These are phyloP conservation scores for Scutellaria galericulata DNA, from an alignment of 257 asterid genomes.

Conservation along the genomic window DNA sequence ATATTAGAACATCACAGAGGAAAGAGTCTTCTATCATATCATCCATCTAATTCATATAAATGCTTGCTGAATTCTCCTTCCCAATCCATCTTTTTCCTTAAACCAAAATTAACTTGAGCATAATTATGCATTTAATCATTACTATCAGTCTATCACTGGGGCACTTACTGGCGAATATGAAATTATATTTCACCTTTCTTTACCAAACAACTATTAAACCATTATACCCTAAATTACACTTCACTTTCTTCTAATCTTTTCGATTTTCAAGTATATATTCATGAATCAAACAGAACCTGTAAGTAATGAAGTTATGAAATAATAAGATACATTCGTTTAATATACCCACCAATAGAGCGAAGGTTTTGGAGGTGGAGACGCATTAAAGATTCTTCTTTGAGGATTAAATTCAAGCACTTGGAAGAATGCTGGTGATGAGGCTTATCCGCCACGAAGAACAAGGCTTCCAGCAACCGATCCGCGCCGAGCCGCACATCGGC, in stretches of 20 bases:
- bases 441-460: slow-evolving; percentile 64
- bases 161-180: background rate
- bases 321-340: background rate
- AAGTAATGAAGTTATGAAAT: slow-evolving; percentile 14
- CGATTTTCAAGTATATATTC: slow-evolving; percentile 17
- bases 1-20: background rate
- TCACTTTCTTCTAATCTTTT: background rate
- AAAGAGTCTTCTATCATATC: background rate
- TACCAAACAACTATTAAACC: background rate
- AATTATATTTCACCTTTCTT: slow-evolving; percentile 2
- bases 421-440: slow-evolving; percentile 70
- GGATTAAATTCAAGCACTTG: slow-evolving; percentile 64
- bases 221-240: background rate
- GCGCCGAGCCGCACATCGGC: slow-evolving; percentile 94
- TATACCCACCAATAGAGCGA: slow-evolving; percentile 66
- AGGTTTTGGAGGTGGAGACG: slow-evolving; percentile 79
- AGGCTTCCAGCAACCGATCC: slow-evolving; percentile 85
- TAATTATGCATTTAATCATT: background rate
- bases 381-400: slow-evolving; percentile 76
- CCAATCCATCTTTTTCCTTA: background rate
- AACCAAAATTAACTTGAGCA: slow-evolving; percentile 5
- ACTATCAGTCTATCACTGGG: background rate
- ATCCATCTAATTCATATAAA: background rate
- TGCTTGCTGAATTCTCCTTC: background rate
- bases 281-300: background rate